Evolutionary conservation across 1,284 basidiomycete genomes (phyloP).

Genomic region (Singerocomus rubriflavus): DNA sequence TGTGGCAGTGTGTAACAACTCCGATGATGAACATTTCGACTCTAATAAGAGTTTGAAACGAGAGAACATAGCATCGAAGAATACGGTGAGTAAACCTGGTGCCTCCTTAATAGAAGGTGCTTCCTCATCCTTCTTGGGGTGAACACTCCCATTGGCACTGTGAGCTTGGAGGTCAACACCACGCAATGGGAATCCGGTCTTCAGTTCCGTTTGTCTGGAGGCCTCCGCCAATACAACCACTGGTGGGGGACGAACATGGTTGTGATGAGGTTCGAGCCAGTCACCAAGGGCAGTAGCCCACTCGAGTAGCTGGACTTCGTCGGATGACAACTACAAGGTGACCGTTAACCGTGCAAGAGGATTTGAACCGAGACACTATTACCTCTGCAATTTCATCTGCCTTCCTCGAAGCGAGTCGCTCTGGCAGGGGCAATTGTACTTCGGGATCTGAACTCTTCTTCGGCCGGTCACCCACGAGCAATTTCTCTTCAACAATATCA

Average conservation of each 20-base stretch:
- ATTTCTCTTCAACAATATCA: constrained; percentile 72
- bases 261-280: constrained; percentile 75
- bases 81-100: constrained; percentile 50
- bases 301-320: constrained; percentile 55
- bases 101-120: constrained; percentile 57
- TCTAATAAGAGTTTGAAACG: constrained; percentile 48
- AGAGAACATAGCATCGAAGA: constrained; percentile 59
- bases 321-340: constrained; percentile 53
- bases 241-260: constrained; percentile 65
- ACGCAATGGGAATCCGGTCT: constrained; percentile 64
- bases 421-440: constrained; percentile 49
- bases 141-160: constrained; percentile 47
- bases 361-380: constrained; percentile 6
- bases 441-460: constrained; percentile 56
- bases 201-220: constrained; percentile 63
- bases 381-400: constrained; percentile 60
- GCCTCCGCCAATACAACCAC: constrained; percentile 68
- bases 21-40: constrained; percentile 38
- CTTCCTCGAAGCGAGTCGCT: constrained; percentile 50
- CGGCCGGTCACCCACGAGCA: constrained; percentile 73
- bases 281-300: constrained; percentile 59
- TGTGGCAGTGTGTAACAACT: constrained; percentile 65
- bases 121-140: constrained; percentile 67
- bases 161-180: constrained; percentile 51
- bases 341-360: constrained; percentile 1